A percentile compares a stretch with the other conserved stretches of the same genome.
Conservation (phyloP, 2,329 filamentous ascomycete genomes). For the Fusarium sacchari region DNA sequence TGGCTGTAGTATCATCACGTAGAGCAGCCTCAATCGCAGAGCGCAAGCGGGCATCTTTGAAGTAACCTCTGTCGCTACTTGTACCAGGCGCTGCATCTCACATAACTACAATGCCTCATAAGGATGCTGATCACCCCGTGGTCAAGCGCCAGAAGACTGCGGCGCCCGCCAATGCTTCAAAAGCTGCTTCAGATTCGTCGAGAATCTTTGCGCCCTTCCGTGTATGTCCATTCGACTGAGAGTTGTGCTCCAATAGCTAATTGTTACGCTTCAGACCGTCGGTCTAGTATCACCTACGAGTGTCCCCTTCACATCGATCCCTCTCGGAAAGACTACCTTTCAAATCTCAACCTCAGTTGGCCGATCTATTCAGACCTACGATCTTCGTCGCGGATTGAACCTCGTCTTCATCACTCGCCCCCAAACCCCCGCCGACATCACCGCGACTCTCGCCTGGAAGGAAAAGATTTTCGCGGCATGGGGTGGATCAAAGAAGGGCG, state of each 20-base stretch:
- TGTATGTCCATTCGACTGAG: slow-evolving; percentile 61
- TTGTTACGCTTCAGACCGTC: slow-evolving; percentile 71
- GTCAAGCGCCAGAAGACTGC: slow-evolving; percentile 78
- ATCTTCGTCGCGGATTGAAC: slow-evolving; percentile 87
- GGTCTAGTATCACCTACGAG: slow-evolving; percentile 90
- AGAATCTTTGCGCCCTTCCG: slow-evolving; percentile 93
- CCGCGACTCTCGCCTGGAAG: slow-evolving; percentile 88
- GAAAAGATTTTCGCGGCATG: slow-evolving; percentile 90
- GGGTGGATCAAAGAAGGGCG: slow-evolving; percentile 68
- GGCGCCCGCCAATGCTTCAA: slow-evolving; percentile 50
- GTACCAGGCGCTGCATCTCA: slow-evolving; percentile 1
- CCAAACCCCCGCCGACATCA: slow-evolving; percentile 86
- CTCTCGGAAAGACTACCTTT: slow-evolving; percentile 92
- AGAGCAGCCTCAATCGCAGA: slow-evolving; percentile 32
- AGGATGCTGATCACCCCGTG: slow-evolving; percentile 68
- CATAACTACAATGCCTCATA: slow-evolving; percentile 62
- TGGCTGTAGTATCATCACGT: slow-evolving; percentile 35
- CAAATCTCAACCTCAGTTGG: slow-evolving; percentile 97
- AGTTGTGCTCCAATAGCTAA: neutral
- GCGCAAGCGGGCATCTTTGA: slow-evolving; percentile 26
- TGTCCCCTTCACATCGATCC: slow-evolving; percentile 89
- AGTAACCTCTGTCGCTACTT: slow-evolving; percentile 2
- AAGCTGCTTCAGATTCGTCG: slow-evolving; percentile 65
- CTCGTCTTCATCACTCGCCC: slow-evolving; percentile 93
- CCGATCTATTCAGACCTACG: slow-evolving; percentile 92